Evolutionary conservation across 805 yeast species (phyloP), one percentile per base, ranked within the genome.

Genomic region (Teunomyces atbi): DNA sequence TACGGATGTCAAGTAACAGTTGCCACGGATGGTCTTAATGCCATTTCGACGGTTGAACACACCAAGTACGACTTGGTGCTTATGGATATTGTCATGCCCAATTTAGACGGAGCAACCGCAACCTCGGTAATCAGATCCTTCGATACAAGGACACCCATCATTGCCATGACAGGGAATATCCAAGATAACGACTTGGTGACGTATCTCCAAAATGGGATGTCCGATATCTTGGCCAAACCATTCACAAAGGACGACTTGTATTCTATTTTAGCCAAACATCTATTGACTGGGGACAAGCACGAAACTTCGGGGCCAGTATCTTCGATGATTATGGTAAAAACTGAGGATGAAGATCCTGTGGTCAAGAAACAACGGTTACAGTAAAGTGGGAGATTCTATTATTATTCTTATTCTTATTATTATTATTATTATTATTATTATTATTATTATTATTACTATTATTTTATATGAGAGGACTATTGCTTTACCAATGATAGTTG

Each of bases 1-100:
- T 89, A 87, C 62, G 97, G 97, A 0, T 91, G 97, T 63, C 83
- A 89, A 11, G 96, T 92, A 4, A 92, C 94, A 40, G 89, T 90
- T 15, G 97, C 89, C 0, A 85, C 89, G 4, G 97, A 92, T 68
- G 99, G 99, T 0, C 68, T 92, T 8, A 83, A 88, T 29, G 97
- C 97, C 2, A 89, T 94, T 37, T 78, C 82, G 28, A 84, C 83
- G 0, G 79, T 86, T 26, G 91, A 84, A 59, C 79, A 81, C 42
- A 79, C 80, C 29, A 79, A 83, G 55, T 87, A 83, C 58, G 96
- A 53, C 64, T 68, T 87, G 48, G 92, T 87, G 1, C 64, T 87
- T 37, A 87, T 87, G 96, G 96, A 87, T 66, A 87, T 87, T 44
- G 92, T 87, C 18, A 87, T 87, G 94, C 96, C 96, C 10, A 86